phyloP scores from a whole-genome alignment of 1,139 yeast genomes.

The Spencermartinsiella ligniputridi region DNA sequence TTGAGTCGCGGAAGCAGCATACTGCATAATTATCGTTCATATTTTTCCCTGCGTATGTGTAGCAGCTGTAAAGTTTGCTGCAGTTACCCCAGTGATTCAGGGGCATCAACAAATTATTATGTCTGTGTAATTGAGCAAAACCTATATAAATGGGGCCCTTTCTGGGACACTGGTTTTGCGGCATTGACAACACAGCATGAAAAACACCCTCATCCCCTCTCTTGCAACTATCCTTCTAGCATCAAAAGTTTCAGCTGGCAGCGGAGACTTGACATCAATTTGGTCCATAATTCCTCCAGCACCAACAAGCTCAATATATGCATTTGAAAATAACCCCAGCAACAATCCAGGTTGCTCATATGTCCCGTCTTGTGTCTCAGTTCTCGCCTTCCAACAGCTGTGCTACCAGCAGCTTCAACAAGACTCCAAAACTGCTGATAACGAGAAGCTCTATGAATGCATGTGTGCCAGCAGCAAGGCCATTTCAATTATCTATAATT shows the following conservation, averaged over 20 bases:
- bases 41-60: too few species aligned
- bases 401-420: background rate
- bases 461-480: background rate
- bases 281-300: background rate
- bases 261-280: background rate
- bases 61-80: too few species aligned
- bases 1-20: too few species aligned
- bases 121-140: too few species aligned
- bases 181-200: too few species aligned
- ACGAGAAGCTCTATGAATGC: background rate
- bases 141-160: too few species aligned
- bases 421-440: background rate
- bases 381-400: background rate
- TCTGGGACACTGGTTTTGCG: too few species aligned
- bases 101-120: too few species aligned
- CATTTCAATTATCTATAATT: background rate
- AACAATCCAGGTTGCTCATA: background rate
- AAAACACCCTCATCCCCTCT: too few species aligned
- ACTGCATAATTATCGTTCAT: too few species aligned
- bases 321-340: background rate
- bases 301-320: background rate
- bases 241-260: background rate
- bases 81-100: too few species aligned
- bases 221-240: background rate
- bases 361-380: constrained; percentile 1